Conservation (phyloP, 2,329 filamentous ascomycete genomes). For the Elsinoe perseae region DNA sequence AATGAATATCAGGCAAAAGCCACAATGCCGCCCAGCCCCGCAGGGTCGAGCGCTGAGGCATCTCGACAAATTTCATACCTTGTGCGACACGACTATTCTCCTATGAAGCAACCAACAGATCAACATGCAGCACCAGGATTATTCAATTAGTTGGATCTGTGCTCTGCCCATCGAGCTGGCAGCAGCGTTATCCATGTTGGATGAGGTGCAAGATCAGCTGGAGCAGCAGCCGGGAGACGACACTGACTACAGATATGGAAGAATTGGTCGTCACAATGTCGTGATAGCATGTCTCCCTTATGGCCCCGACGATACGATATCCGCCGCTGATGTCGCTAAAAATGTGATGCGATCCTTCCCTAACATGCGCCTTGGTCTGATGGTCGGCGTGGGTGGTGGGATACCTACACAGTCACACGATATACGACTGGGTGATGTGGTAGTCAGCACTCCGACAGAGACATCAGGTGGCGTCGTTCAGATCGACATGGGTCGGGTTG, state of each 20-base stretch:
- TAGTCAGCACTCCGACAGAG: conserved; percentile 8
- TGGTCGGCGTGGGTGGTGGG: conserved; percentile 14
- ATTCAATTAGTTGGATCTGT: conserved; percentile 22
- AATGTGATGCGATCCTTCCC: neutral
- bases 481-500: conserved; percentile 23
- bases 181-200: conserved; percentile 19
- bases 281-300: conserved; percentile 21
- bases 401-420: neutral
- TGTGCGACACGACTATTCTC: neutral
- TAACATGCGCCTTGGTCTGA: neutral
- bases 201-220: conserved; percentile 15
- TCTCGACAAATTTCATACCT: too few relatives aligned
- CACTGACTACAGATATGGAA: conserved; percentile 18
- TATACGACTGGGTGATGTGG: conserved; percentile 8
- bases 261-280: conserved; percentile 17
- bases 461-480: conserved; percentile 23
- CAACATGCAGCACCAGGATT: conserved; percentile 10
- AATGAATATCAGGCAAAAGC: too few relatives aligned
- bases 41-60: neutral
- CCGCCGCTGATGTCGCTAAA: neutral
- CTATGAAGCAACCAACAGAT: too few relatives aligned
- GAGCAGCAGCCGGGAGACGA: neutral
- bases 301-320: neutral
- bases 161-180: conserved; percentile 19
- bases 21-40: neutral